These are phyloP conservation scores for Seminavis robusta DNA, from an alignment of 108 stramenopile genomes.

Conservation along the genomic window DNA sequence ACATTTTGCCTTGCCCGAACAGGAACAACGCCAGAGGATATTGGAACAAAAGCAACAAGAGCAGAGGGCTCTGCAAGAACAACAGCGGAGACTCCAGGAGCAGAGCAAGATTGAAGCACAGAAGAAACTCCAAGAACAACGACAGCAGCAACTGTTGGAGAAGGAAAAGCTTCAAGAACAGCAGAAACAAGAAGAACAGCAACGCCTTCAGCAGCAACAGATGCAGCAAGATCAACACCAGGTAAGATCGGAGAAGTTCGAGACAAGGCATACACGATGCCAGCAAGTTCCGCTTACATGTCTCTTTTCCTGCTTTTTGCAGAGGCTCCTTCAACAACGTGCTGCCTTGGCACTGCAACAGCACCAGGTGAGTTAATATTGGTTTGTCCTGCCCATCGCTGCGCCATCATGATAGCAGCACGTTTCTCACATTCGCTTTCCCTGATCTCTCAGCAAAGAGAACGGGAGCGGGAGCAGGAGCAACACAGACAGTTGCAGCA, in stretches of 20 bases:
- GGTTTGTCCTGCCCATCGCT: too few species aligned
- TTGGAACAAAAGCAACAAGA: not conserved
- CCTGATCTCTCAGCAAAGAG: constrained; percentile 28
- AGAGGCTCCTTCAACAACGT: too few species aligned
- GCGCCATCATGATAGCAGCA: too few species aligned
- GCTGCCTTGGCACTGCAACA: too few species aligned
- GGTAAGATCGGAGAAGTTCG: constrained; percentile 2
- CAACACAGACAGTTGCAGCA: constrained; percentile 10
- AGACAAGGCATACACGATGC: constrained; percentile 6
- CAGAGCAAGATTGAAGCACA: not conserved
- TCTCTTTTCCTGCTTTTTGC: too few species aligned
- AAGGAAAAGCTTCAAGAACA: not conserved
- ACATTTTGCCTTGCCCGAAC: too few species aligned
- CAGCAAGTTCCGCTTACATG: too few species aligned
- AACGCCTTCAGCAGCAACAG: constrained; percentile 1
- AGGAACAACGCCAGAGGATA: not conserved
- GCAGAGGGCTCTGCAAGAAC: not conserved
- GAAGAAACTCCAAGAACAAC: constrained; percentile 7
- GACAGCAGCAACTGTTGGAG: constrained; percentile 17
- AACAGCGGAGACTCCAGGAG: constrained; percentile 7
- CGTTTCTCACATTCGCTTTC: too few species aligned
- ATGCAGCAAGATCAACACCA: constrained; percentile 10
- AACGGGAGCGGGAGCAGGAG: constrained; percentile 22
- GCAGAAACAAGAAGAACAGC: constrained; percentile 7
- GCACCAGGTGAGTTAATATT: too few species aligned